Evolutionary conservation across 2,329 filamentous ascomycete species (phyloP).

Genomic region (Calonectria multiphialidica): DNA sequence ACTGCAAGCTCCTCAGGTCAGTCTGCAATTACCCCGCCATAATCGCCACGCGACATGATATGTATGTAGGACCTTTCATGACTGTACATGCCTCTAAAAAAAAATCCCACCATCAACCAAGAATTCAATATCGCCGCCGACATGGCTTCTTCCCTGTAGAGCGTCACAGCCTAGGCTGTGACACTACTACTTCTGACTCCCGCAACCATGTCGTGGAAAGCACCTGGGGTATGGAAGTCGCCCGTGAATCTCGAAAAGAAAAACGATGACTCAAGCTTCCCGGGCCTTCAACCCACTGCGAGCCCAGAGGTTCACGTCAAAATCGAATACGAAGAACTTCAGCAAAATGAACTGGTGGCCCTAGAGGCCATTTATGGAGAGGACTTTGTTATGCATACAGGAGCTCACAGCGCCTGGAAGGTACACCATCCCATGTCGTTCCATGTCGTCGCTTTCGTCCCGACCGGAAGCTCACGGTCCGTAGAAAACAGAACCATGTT

Average conservation of each 20-base stretch:
- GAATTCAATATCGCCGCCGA: conserved; percentile 27
- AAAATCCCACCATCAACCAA: conserved; percentile 25
- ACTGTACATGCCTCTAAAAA: conserved; percentile 29
- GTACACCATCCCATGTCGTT: conserved; percentile 56
- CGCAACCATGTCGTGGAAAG: conserved; percentile 66
- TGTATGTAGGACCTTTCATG: conserved; percentile 34
- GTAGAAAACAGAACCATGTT: conserved; percentile 83
- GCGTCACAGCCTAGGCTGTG: conserved; percentile 67
- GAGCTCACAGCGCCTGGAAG: conserved; percentile 85
- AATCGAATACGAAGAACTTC: conserved; percentile 83
- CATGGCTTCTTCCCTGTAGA: conserved; percentile 64
- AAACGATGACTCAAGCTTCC: conserved; percentile 63
- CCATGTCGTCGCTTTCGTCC: conserved; percentile 32
- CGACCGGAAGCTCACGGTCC: conserved; percentile 36
- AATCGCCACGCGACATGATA: conserved; percentile 39
- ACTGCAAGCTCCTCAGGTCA: conserved; percentile 24
- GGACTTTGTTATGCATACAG: conserved; percentile 83
- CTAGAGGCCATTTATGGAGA: conserved; percentile 91
- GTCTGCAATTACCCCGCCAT: conserved; percentile 41
- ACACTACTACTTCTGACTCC: conserved; percentile 49
- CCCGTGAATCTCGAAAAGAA: conserved; percentile 54
- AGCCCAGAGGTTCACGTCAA: conserved; percentile 57
- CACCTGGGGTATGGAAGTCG: conserved; percentile 62
- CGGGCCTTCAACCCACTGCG: conserved; percentile 59
- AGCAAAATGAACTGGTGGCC: conserved; percentile 88